Evolutionary conservation across 352 stramenopile genomes (phyloP).

Genomic region (Pythium biforme): DNA sequence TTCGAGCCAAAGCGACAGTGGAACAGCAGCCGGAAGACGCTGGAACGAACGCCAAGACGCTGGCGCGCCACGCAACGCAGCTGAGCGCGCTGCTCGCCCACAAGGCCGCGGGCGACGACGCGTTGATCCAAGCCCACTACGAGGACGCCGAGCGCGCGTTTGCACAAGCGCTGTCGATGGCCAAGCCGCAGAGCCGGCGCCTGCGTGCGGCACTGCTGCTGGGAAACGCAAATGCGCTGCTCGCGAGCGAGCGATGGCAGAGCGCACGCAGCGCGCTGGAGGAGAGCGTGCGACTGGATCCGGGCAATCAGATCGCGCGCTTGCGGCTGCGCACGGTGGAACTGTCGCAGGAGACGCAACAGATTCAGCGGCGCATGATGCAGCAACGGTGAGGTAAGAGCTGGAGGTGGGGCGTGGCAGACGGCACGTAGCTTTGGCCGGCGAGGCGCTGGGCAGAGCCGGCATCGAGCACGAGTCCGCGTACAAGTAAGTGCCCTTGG

Average conservation of each 20-base stretch:
- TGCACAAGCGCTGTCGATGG: not conserved
- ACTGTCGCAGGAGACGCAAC: constrained; percentile 10
- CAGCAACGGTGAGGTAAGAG: not conserved
- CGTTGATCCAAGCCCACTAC: not conserved
- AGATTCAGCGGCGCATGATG: not conserved
- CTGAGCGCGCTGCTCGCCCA: constrained; percentile 2
- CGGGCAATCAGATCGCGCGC: constrained; percentile 5
- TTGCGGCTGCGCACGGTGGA: constrained; percentile 18
- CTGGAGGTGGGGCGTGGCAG: not conserved
- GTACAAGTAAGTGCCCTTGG: too few relatives aligned
- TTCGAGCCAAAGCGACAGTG: not conserved
- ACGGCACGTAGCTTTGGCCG: not conserved
- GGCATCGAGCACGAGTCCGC: too few relatives aligned
- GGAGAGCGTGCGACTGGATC: constrained; percentile 10
- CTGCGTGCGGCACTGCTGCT: constrained; percentile 18
- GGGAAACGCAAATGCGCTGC: constrained; percentile 12
- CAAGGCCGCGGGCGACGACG: constrained; percentile 8
- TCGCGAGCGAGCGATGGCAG: not conserved
- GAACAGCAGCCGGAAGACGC: not conserved
- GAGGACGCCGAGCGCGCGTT: constrained; percentile 3
- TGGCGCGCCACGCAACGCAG: not conserved
- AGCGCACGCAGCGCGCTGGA: constrained; percentile 8
- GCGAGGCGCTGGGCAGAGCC: too few relatives aligned
- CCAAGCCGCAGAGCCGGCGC: constrained; percentile 13
- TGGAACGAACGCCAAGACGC: not conserved